phyloP scores from a whole-genome alignment of 106 monocot species.

The Dioscorea zingiberensis region DNA sequence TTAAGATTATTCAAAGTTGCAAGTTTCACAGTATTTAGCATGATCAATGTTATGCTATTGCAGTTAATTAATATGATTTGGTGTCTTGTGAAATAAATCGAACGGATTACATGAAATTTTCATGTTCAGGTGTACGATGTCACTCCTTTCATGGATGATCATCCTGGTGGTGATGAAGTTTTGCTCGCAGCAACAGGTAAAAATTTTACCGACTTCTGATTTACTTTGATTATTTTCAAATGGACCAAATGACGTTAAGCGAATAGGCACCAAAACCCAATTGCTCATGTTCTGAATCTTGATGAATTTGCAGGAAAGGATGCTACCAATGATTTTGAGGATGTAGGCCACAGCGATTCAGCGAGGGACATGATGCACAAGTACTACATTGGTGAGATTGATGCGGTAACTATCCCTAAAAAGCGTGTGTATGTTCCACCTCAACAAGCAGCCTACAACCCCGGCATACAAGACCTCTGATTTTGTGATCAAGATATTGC shows the following conservation, averaged over 20 bases:
- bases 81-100: no score
- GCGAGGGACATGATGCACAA: conserved; percentile 50
- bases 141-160: conserved; percentile 44
- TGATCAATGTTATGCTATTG: no score
- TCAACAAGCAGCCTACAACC: conserved; percentile 26
- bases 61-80: no score
- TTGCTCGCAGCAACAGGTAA: conserved; percentile 41
- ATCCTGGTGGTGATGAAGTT: conserved; percentile 54
- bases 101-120: neutral
- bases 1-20: no score
- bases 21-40: no score
- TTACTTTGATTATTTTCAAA: neutral
- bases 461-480: conserved; percentile 12
- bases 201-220: neutral
- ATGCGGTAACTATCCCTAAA: conserved; percentile 24
- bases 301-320: conserved; percentile 40
- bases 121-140: conserved; percentile 40
- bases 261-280: no score
- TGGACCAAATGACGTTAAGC: no score
- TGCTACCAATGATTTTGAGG: conserved; percentile 60
- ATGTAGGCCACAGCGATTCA: conserved; percentile 43
- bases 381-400: conserved; percentile 48
- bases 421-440: conserved; percentile 26
- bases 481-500: conserved; percentile 33
- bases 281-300: neutral